Evolutionary conservation across 139 green algal species (phyloP), one percentile per base, ranked within the genome.

Genomic region (Trebouxia sp.): DNA sequence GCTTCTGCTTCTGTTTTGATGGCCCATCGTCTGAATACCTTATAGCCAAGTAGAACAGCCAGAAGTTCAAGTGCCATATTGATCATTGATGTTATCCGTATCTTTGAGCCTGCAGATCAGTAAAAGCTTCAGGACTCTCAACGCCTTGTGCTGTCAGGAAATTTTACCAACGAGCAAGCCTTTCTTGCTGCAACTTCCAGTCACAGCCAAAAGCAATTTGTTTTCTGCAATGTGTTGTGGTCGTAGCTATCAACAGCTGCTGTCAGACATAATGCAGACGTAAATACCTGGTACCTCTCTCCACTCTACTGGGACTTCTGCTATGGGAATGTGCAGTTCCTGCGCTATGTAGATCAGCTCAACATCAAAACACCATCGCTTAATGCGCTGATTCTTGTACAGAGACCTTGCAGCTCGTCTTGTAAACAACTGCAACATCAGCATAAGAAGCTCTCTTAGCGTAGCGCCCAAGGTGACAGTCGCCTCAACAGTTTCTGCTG

Each of bases 361-460:
- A 37, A 99, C 96, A 84, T 99, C 96, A 86, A 99, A 99, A 85
- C 93, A 97, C 96, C 96, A 99, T 12, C 96, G 89, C 85, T 96
- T 91, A 78, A 99, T 89, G 28, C 95, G 90, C 86, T 97, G 91
- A 78, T 98, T 98, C 78, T 66, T 70, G 80, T 95, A 97, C 47
- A 99, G 69, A 47, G 85, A 28, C 41, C 84, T 86, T 0, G 92
- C 96, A 1, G 96, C 89, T 10, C 78, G 72, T 0, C 96, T 86
- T 8, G 93, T 97, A 80, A 98, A 97, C 50, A 99, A 85, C 91
- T 95, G 86, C 85, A 82, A 3, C 50, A 58, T 9, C 10, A 53
- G 8, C 37, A 32, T 0, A 7, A 37, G 22, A 69, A 38, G 5
- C 26, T 35, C 4, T 67, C 17, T 69, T 8, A 69, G 50, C n/a